These are phyloP conservation scores for Lentinula sp. DNA, from an alignment of 768 basidiomycete species.

Conservation along the genomic window DNA sequence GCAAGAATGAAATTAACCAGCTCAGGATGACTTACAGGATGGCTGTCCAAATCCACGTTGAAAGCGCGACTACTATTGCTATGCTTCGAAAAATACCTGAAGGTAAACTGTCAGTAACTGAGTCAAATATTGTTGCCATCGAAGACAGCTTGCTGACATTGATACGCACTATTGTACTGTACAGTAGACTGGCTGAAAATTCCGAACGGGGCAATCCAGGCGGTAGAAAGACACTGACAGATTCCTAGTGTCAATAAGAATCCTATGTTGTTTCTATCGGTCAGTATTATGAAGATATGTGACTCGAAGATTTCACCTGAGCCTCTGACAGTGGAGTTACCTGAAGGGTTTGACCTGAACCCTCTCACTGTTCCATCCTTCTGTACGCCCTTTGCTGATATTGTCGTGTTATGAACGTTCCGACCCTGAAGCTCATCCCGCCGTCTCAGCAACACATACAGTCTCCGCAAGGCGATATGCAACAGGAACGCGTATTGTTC, in stretches of 20 bases:
- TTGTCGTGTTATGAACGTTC: too few relatives aligned
- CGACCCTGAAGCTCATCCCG: conserved; percentile 44
- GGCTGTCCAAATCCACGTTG: background rate
- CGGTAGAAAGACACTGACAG: background rate
- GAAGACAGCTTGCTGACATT: background rate
- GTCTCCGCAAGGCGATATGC: conserved; percentile 89
- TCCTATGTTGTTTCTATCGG: background rate
- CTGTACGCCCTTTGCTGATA: too few relatives aligned
- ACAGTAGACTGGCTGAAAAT: background rate
- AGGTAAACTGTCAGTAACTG: background rate
- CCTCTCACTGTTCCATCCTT: too few relatives aligned
- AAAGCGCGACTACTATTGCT: background rate
- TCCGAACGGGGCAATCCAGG: background rate
- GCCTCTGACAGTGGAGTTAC: background rate
- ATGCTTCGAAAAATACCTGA: background rate
- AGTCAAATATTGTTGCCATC: background rate
- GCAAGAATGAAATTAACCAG: background rate
- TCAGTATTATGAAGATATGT: background rate
- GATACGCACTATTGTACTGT: background rate
- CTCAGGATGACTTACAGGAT: background rate
- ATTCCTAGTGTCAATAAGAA: background rate
- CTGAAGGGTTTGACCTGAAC: too few relatives aligned
- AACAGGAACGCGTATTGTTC: conserved; percentile 98
- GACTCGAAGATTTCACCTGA: background rate
- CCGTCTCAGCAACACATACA: conserved; percentile 82